Evolutionary conservation across 2,329 filamentous ascomycete genomes (phyloP), one percentile per base, ranked within the genome.

Genomic region (Zymoseptoria pseudotritici): DNA sequence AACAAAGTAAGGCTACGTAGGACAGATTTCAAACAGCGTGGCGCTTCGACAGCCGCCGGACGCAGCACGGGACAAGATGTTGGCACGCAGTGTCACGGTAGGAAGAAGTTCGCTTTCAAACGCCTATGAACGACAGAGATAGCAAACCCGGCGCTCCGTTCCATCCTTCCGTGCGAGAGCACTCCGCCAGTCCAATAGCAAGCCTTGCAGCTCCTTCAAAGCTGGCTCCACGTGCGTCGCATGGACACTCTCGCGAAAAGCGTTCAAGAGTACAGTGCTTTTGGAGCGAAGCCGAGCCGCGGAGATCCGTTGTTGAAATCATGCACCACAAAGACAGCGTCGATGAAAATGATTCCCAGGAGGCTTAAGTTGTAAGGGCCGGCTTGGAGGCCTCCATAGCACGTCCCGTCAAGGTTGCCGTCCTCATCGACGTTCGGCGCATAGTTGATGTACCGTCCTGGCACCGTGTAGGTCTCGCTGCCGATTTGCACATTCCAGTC

Each of bases 311-410:
- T n/a, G 36, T n/a, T 46, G 36, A 17, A 46, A 17, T 46, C 36
- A 46, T 46, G 36, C 36, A 46, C 36, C 17, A 46, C 82, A 67
- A 85, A 83, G 65, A 83, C 78, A 3, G 81, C 76, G 73, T 82
- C 83, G 67, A 86, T 78, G 72, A 86, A 80, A 26, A 81, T 77
- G 66, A 86, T 84, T n/a, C 84, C 84, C 58, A 80, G 80, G 70
- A 90, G 85, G 73, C 85, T 82, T 36, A 87, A 72, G 29, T 76
- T 74, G 17, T 75, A 54, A 17, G 75, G 1, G 79, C 77, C 57
- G 68, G 69, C 52, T 75, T 90, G 87, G 19, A 90, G 74, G 66
- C 86, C 86, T 61, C 86, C 87, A 66, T 87, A 89, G 77, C 87
- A 89, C 58, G 77, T 83, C 50, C 78, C 78, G 13, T 46, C 36